These are phyloP conservation scores for Camelina sativa DNA, from an alignment of 345 rosid species.

Conservation along the genomic window DNA sequence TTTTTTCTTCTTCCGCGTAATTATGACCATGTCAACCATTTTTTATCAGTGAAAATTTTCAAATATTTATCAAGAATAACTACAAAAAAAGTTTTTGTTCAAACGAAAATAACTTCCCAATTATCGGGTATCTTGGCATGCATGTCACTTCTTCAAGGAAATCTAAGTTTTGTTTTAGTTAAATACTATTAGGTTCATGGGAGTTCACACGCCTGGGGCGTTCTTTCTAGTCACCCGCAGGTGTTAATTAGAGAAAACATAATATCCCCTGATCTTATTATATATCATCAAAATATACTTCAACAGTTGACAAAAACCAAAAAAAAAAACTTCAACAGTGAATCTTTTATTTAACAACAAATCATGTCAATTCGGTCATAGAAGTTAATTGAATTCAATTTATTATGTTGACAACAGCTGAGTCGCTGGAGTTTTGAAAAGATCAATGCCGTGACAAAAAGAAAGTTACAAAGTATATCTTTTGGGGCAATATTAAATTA, in stretches of 20 bases:
- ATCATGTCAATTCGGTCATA: not conserved
- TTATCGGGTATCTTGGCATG: not conserved
- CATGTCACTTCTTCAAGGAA: not conserved
- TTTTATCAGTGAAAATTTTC: not conserved
- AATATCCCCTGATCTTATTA: not conserved
- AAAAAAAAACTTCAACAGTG: not conserved
- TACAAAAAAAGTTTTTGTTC: not conserved
- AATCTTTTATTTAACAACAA: not conserved
- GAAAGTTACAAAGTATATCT: slow-evolving; percentile 21
- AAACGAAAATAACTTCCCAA: not conserved
- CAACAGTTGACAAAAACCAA: not conserved
- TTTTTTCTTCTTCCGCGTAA: not conserved
- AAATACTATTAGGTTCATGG: not conserved
- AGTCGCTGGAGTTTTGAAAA: slow-evolving; percentile 4
- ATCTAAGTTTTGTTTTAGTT: not conserved
- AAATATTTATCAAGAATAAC: too few species aligned
- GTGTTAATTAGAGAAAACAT: not conserved
- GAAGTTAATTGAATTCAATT: not conserved
- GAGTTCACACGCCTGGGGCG: not conserved
- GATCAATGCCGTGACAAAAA: slow-evolving; percentile 29
- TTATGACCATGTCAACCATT: slow-evolving; percentile 36
- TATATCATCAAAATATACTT: not conserved
- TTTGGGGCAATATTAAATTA: not conserved
- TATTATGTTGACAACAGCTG: not conserved
- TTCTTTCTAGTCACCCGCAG: not conserved